These are phyloP conservation scores for Xanthoceras sorbifolium DNA, from an alignment of 345 rosid genomes.

Conservation along the genomic window DNA sequence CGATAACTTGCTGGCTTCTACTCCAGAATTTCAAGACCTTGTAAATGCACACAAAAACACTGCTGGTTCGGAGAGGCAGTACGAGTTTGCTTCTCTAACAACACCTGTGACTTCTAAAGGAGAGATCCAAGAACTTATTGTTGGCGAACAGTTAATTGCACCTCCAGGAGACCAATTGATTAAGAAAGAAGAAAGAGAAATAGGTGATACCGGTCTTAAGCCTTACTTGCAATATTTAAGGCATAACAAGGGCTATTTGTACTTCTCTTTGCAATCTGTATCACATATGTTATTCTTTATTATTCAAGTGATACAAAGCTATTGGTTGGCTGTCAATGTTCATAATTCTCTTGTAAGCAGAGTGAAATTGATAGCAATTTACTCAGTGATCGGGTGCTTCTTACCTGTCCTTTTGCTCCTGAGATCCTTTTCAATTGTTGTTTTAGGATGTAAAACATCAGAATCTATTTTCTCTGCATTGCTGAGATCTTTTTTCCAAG, in stretches of 20 bases:
- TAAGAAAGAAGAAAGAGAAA: constrained; percentile 52
- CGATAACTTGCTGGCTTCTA: too few relatives aligned
- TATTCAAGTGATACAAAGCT: constrained; percentile 36
- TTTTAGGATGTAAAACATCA: too few relatives aligned
- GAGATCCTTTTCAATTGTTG: too few relatives aligned
- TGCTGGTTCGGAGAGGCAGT: constrained; percentile 21
- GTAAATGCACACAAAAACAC: constrained; percentile 46
- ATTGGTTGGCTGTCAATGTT: constrained; percentile 42
- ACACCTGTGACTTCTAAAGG: constrained; percentile 14
- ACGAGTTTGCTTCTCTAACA: not conserved
- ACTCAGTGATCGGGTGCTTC: constrained; percentile 22
- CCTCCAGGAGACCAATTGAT: constrained; percentile 45
- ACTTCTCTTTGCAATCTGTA: constrained; percentile 23
- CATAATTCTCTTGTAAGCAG: constrained; percentile 26
- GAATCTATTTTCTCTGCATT: too few relatives aligned
- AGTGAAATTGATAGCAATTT: constrained; percentile 26
- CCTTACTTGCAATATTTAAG: constrained; percentile 48
- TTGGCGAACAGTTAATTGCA: constrained; percentile 13
- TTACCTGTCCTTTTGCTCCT: constrained; percentile 30
- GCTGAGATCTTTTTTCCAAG: constrained; percentile 42
- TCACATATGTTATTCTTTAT: constrained; percentile 30
- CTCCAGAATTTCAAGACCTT: too few relatives aligned
- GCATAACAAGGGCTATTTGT: constrained; percentile 35
- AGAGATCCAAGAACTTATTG: not conserved
- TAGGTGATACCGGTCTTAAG: too few relatives aligned